phyloP scores from a whole-genome alignment of 2,329 filamentous ascomycete species.

The Penicillium hordei region DNA sequence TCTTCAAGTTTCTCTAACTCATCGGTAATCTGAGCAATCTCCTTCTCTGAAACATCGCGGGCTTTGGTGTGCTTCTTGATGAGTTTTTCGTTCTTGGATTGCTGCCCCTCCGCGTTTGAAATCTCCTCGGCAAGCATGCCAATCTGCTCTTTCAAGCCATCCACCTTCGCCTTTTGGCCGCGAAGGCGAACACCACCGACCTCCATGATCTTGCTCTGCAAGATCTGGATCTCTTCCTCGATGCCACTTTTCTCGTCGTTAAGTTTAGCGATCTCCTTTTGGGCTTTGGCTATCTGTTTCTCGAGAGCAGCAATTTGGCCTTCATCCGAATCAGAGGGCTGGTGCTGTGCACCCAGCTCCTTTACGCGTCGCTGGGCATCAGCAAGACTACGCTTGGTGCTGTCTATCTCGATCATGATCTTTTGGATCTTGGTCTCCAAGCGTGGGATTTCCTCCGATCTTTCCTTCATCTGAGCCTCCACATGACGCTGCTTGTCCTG shows the following conservation, averaged over 20 bases:
- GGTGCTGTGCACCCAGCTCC: slow-evolving; percentile 78
- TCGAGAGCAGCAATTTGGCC: slow-evolving; percentile 69
- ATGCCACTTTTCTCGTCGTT: slow-evolving; percentile 82
- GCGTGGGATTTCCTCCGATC: slow-evolving; percentile 76
- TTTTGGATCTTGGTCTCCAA: slow-evolving; percentile 92
- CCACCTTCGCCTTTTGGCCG: slow-evolving; percentile 85
- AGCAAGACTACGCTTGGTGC: slow-evolving; percentile 75
- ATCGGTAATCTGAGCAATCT: slow-evolving; percentile 67
- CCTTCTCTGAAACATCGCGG: slow-evolving; percentile 72
- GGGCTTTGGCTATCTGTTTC: slow-evolving; percentile 68
- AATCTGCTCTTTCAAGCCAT: slow-evolving; percentile 83
- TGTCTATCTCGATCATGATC: slow-evolving; percentile 82
- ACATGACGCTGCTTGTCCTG: slow-evolving; percentile 81
- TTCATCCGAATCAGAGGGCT: slow-evolving; percentile 78
- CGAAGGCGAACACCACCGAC: slow-evolving; percentile 91
- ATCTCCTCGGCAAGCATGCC: slow-evolving; percentile 75
- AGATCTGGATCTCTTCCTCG: slow-evolving; percentile 85
- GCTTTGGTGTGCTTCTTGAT: slow-evolving; percentile 84
- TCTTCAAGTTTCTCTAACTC: slow-evolving; percentile 77
- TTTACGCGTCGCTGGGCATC: slow-evolving; percentile 83
- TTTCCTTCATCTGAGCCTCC: slow-evolving; percentile 68
- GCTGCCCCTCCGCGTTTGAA: slow-evolving; percentile 81
- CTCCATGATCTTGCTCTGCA: slow-evolving; percentile 98
- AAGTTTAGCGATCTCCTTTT: slow-evolving; percentile 76
- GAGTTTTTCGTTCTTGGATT: slow-evolving; percentile 92